Evolutionary conservation across 1,284 basidiomycete genomes (phyloP).

Genomic region (Sparassis latifolia): DNA sequence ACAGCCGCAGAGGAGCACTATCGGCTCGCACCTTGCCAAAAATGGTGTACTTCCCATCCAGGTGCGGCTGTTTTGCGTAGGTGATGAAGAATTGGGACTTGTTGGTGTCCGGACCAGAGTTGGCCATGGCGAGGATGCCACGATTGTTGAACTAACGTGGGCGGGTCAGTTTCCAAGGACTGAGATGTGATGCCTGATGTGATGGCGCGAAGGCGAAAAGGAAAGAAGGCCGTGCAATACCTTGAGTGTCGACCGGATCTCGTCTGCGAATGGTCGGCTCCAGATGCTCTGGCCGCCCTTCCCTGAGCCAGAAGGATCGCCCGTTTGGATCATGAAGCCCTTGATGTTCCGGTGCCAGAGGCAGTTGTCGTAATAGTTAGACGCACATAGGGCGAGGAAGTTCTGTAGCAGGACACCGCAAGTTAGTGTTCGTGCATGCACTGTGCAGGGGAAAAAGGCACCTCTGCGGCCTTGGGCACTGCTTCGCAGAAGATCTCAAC

Average conservation of each 20-base stretch:
- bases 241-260: constrained; percentile 88
- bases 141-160: constrained; percentile 79
- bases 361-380: constrained; percentile 81
- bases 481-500: constrained; percentile 97
- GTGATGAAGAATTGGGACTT: constrained; percentile 96
- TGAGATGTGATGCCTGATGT: not conserved
- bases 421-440: constrained; percentile 1
- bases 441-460: constrained; percentile 22
- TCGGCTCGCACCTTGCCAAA: constrained; percentile 56
- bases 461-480: constrained; percentile 91
- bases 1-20: not conserved
- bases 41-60: constrained; percentile 93
- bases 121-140: constrained; percentile 96
- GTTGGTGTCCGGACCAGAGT: constrained; percentile 89
- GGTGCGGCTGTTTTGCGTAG: constrained; percentile 86
- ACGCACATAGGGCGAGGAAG: constrained; percentile 90
- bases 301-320: constrained; percentile 77
- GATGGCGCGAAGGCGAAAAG: not conserved
- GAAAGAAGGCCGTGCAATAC: constrained; percentile 30
- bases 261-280: constrained; percentile 85
- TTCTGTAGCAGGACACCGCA: constrained; percentile 48
- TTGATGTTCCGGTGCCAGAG: constrained; percentile 93
- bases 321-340: constrained; percentile 94
- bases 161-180: constrained; percentile 3
- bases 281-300: constrained; percentile 84